phyloP scores from a whole-genome alignment of 208 protist genomes.

The Trypanosoma platydactyli region DNA sequence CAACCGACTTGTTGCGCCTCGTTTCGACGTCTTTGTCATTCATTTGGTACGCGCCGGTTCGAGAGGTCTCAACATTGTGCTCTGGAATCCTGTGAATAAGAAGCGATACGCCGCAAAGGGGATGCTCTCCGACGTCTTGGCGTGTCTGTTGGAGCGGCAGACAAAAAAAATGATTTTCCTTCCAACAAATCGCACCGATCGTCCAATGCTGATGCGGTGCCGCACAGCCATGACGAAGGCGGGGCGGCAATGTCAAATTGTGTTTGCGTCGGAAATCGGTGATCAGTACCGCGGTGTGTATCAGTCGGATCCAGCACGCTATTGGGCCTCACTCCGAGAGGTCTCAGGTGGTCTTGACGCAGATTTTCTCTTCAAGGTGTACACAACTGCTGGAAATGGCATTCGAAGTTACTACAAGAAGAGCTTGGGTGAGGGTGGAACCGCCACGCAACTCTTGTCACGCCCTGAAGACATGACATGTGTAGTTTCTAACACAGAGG shows the following conservation, averaged over 20 bases:
- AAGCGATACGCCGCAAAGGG: slow-evolving; percentile 68
- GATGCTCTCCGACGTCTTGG: slow-evolving; percentile 84
- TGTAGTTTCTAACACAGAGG: slow-evolving; percentile 17
- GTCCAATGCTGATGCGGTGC: slow-evolving; percentile 71
- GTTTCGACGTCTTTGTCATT: slow-evolving; percentile 70
- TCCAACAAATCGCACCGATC: slow-evolving; percentile 85
- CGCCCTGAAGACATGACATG: neutral
- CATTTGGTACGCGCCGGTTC: slow-evolving; percentile 80
- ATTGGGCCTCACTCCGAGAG: slow-evolving; percentile 68
- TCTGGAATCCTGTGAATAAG: slow-evolving; percentile 57
- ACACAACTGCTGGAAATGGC: slow-evolving; percentile 50
- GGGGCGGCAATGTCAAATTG: slow-evolving; percentile 50
- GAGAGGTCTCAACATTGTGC: slow-evolving; percentile 62
- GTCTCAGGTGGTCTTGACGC: slow-evolving; percentile 45
- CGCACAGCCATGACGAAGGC: slow-evolving; percentile 68
- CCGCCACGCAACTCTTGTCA: neutral
- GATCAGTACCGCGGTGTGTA: slow-evolving; percentile 60
- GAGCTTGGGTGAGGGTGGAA: slow-evolving; percentile 18
- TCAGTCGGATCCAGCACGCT: slow-evolving; percentile 67
- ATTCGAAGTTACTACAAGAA: slow-evolving; percentile 48
- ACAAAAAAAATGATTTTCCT: slow-evolving; percentile 69
- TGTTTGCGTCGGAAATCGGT: slow-evolving; percentile 71
- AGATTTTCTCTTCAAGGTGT: slow-evolving; percentile 64
- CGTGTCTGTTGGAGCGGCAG: slow-evolving; percentile 61
- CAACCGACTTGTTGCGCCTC: slow-evolving; percentile 47